These are phyloP conservation scores for Leishmania major DNA, from an alignment of 208 protist species.

Conservation along the genomic window DNA sequence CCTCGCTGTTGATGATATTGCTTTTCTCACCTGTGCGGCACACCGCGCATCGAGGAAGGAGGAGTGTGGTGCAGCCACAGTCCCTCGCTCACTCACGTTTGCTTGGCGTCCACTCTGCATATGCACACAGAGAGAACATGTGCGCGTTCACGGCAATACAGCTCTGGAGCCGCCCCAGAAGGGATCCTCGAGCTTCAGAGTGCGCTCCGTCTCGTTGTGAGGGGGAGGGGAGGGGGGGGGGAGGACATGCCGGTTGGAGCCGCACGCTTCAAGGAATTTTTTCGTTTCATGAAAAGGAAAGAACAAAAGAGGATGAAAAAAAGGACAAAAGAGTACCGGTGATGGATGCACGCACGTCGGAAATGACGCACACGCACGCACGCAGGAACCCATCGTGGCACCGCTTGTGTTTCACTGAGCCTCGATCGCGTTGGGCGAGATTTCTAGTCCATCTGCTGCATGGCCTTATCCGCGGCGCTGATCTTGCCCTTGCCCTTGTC, in stretches of 20 bases:
- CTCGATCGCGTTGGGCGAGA: neutral
- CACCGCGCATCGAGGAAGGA: neutral
- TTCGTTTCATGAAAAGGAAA: neutral
- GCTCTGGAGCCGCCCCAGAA: neutral
- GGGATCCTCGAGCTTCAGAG: neutral
- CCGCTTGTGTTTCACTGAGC: neutral
- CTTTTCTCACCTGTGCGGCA: neutral
- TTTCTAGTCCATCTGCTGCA: constrained; percentile 93
- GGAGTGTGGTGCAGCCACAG: neutral
- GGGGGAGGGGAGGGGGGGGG: neutral
- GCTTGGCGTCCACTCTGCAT: neutral
- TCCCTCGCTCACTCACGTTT: neutral
- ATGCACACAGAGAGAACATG: neutral
- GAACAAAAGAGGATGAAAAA: neutral
- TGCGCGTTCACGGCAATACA: neutral
- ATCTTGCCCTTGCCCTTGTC: constrained; percentile 94
- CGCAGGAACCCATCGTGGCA: neutral
- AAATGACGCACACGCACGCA: neutral
- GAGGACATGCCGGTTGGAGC: neutral
- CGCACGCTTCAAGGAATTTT: neutral
- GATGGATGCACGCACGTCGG: neutral
- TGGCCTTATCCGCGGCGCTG: constrained; percentile 90
- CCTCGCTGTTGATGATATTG: neutral
- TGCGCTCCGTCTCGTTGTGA: neutral
- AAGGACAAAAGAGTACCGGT: neutral